These are phyloP conservation scores for Globisporangium emineosum DNA, from an alignment of 352 stramenopile species.

Conservation along the genomic window DNA sequence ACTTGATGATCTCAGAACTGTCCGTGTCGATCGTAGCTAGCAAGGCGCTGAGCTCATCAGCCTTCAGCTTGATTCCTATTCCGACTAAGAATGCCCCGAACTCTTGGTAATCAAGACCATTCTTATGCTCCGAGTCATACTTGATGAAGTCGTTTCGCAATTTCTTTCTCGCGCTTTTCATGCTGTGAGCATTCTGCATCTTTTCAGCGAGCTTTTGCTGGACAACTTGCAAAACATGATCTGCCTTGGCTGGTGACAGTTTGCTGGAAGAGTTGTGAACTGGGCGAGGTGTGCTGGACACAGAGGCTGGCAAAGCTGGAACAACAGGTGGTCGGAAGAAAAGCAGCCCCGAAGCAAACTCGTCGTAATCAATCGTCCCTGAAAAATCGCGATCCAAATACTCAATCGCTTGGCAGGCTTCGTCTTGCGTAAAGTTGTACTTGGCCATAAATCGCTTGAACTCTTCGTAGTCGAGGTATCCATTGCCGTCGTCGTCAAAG, in stretches of 20 bases:
- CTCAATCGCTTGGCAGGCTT: constrained; percentile 39
- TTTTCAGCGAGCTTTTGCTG: constrained; percentile 25
- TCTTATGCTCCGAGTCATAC: constrained; percentile 49
- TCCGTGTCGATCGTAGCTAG: constrained; percentile 42
- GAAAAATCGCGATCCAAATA: constrained; percentile 58
- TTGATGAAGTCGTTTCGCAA: constrained; percentile 41
- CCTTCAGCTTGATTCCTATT: constrained; percentile 53
- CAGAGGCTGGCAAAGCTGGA: background rate
- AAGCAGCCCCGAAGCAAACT: constrained; percentile 63
- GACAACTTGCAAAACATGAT: constrained; percentile 25
- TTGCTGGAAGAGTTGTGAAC: background rate
- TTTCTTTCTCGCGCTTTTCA: constrained; percentile 17
- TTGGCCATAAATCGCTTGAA: constrained; percentile 68
- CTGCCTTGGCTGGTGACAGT: constrained; percentile 10
- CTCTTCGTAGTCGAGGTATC: constrained; percentile 59
- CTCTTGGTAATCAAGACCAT: constrained; percentile 54
- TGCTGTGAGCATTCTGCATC: constrained; percentile 16
- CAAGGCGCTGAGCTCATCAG: constrained; percentile 34
- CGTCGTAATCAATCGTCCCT: constrained; percentile 70
- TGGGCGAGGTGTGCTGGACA: background rate
- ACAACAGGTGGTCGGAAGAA: constrained; percentile 45
- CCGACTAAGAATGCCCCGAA: constrained; percentile 54
- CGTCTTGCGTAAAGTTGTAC: constrained; percentile 49
- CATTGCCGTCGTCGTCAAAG: constrained; percentile 58
- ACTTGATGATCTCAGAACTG: constrained; percentile 40